These are phyloP conservation scores for Xanthoconium stramineum DNA, from an alignment of 768 basidiomycete species.

Conservation along the genomic window DNA sequence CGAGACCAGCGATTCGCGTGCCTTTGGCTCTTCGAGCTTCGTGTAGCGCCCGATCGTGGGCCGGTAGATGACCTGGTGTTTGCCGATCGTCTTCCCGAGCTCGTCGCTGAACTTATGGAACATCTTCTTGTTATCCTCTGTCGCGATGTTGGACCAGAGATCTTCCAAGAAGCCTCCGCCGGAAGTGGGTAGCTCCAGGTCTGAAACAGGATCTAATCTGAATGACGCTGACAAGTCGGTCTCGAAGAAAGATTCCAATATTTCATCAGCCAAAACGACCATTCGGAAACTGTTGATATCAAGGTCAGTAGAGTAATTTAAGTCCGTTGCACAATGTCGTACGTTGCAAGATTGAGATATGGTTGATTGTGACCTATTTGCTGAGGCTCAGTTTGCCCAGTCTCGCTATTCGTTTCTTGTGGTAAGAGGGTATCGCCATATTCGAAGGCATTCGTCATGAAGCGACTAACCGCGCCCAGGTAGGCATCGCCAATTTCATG, in stretches of 20 bases:
- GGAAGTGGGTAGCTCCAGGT: conserved; percentile 59
- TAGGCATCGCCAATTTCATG: conserved; percentile 96
- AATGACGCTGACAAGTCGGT: conserved; percentile 88
- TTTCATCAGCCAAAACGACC: conserved; percentile 96
- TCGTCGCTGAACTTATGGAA: conserved; percentile 93
- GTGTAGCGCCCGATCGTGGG: conserved; percentile 88
- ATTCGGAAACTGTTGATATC: conserved; percentile 78
- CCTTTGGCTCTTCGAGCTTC: conserved; percentile 81
- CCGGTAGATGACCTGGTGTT: conserved; percentile 77
- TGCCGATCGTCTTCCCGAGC: conserved; percentile 91
- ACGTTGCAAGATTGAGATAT: conserved; percentile 91
- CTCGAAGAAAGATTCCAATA: conserved; percentile 96
- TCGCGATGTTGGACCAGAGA: conserved; percentile 85
- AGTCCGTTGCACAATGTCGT: conserved; percentile 20
- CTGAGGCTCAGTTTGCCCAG: conserved; percentile 41
- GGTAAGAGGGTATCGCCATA: conserved; percentile 93
- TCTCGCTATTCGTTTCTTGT: conserved; percentile 29
- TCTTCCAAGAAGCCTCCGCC: conserved; percentile 73
- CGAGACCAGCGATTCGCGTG: conserved; percentile 81
- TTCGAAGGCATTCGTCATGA: conserved; percentile 98
- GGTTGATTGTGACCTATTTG: conserved; percentile 75
- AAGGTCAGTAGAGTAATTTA: conserved; percentile 8
- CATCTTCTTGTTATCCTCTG: conserved; percentile 89
- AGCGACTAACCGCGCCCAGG: conserved; percentile 91
- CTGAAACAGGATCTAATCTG: conserved; percentile 67